phyloP scores from a whole-genome alignment of 257 asterid genomes.

The Anisodus acutangulus region DNA sequence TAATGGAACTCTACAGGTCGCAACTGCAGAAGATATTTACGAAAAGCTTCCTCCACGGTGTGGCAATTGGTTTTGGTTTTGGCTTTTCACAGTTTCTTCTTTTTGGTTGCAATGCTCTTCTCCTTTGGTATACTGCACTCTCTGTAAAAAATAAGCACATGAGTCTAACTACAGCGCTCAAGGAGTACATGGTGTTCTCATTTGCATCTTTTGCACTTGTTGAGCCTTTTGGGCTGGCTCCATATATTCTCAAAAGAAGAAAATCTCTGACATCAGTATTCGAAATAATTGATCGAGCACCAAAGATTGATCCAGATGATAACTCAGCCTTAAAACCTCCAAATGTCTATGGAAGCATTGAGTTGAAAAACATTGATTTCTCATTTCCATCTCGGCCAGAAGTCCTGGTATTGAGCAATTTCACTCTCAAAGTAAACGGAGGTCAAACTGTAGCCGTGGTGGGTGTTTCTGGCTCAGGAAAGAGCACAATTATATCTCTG shows the following conservation, averaged over 20 bases:
- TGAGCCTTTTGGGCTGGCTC: slow-evolving; percentile 99
- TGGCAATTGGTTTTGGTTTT: slow-evolving; percentile 96
- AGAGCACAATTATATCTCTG: slow-evolving; percentile 94
- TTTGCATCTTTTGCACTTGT: slow-evolving; percentile 97
- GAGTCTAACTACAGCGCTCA: slow-evolving; percentile 77
- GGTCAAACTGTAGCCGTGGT: slow-evolving; percentile 98
- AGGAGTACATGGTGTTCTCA: slow-evolving; percentile 98
- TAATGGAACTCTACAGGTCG: slow-evolving; percentile 93
- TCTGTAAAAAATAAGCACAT: slow-evolving; percentile 67
- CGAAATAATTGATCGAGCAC: slow-evolving; percentile 91
- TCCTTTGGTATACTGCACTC: slow-evolving; percentile 93
- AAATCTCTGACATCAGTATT: slow-evolving; percentile 87
- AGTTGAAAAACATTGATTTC: slow-evolving; percentile 84
- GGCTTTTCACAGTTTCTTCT: slow-evolving; percentile 99
- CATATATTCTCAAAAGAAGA: slow-evolving; percentile 91
- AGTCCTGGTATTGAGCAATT: slow-evolving; percentile 93
- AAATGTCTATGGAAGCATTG: slow-evolving; percentile 97
- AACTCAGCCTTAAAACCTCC: slow-evolving; percentile 91
- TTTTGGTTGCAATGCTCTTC: slow-evolving; percentile 95
- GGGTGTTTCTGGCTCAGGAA: slow-evolving; percentile 99
- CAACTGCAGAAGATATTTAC: slow-evolving; percentile 84
- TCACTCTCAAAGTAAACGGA: slow-evolving; percentile 92
- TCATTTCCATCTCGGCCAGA: slow-evolving; percentile 96
- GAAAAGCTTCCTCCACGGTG: slow-evolving; percentile 93
- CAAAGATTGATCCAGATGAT: slow-evolving; percentile 96